A percentile compares a stretch with the other conserved stretches of the same genome.
Evolutionary conservation across 1,284 basidiomycete species (phyloP).

Genomic region (Trichosporon sp.): DNA sequence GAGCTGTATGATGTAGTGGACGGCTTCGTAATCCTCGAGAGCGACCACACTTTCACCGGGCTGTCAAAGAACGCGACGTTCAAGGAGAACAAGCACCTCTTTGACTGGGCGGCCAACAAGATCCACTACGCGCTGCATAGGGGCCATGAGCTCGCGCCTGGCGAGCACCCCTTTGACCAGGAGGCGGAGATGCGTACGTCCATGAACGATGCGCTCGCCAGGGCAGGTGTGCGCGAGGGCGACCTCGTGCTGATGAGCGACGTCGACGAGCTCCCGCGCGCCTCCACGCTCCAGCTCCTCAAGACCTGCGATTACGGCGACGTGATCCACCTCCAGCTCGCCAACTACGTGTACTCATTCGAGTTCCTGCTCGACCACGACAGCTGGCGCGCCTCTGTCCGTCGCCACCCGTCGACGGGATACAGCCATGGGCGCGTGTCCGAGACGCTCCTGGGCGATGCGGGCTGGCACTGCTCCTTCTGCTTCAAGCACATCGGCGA

Average conservation of each 20-base stretch:
- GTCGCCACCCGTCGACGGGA: conserved; percentile 32
- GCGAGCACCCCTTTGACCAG: not conserved
- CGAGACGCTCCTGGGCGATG: conserved; percentile 64
- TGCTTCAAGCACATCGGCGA: conserved; percentile 41
- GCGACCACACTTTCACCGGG: conserved; percentile 66
- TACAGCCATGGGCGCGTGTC: conserved; percentile 49
- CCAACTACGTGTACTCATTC: conserved; percentile 69
- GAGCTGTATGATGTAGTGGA: conserved; percentile 67
- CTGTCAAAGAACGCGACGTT: conserved; percentile 64
- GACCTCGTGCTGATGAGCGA: conserved; percentile 67
- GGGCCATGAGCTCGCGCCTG: not conserved
- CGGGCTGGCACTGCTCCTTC: conserved; percentile 60
- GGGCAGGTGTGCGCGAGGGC: conserved; percentile 18
- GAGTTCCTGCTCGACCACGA: conserved; percentile 61
- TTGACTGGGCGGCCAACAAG: conserved; percentile 51
- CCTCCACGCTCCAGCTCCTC: conserved; percentile 64
- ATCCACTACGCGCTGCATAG: conserved; percentile 30
- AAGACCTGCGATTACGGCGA: conserved; percentile 60
- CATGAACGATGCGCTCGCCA: not conserved
- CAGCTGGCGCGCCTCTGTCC: conserved; percentile 13
- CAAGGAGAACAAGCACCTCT: conserved; percentile 34
- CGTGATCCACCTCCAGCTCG: conserved; percentile 62
- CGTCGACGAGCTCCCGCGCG: conserved; percentile 68
- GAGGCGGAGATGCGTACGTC: not conserved
- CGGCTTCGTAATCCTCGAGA: conserved; percentile 69